These are phyloP conservation scores for Hordeum pubiflorum DNA, from an alignment of 202 grass and related monocot genomes.

Conservation along the genomic window DNA sequence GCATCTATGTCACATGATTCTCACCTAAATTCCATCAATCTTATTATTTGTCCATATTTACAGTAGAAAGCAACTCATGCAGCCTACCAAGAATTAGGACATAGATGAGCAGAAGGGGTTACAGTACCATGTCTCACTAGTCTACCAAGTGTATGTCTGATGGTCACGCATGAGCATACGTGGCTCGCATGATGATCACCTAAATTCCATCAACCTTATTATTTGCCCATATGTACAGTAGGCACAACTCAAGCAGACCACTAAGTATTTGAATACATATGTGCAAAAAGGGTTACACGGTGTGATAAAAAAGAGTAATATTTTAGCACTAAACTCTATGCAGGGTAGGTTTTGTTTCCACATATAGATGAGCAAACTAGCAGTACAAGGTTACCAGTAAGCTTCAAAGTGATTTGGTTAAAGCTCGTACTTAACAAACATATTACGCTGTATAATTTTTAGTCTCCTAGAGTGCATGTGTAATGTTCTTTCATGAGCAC, in stretches of 20 bases:
- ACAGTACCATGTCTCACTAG: background rate
- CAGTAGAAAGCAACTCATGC: conserved; percentile 25
- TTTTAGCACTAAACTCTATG: no score
- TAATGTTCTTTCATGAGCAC: conserved; percentile 3
- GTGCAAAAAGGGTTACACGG: background rate
- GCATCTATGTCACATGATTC: conserved; percentile 16
- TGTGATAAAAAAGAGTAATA: no score
- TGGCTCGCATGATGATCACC: background rate
- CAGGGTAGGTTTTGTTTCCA: background rate
- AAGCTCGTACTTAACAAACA: background rate
- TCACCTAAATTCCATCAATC: conserved; percentile 32
- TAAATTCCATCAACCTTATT: conserved; percentile 23
- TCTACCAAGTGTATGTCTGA: background rate
- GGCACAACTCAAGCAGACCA: background rate
- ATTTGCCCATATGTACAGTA: conserved; percentile 36
- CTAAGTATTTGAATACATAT: conserved; percentile 30
- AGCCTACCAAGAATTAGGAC: conserved; percentile 47
- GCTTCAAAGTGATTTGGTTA: background rate
- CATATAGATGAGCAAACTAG: background rate
- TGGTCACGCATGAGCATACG: conserved; percentile 17
- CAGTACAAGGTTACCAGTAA: background rate
- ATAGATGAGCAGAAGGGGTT: background rate
- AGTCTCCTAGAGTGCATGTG: background rate
- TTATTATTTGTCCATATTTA: conserved; percentile 46
- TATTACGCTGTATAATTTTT: background rate